Evolutionary conservation across 148 eudicot genomes (phyloP).

Genomic region (Polygonum maritimum): DNA sequence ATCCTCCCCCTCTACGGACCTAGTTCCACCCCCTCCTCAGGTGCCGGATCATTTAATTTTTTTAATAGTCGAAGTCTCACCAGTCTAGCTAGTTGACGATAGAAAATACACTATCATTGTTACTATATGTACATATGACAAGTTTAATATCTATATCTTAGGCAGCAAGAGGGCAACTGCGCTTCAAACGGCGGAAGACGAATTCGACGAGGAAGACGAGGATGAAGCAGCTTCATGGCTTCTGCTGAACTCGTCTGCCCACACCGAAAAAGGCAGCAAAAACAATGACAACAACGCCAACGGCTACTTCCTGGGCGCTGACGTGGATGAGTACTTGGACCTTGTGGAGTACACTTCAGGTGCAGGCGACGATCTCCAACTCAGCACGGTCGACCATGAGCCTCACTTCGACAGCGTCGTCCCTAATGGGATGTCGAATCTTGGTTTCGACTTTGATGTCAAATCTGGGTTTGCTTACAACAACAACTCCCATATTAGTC

Average conservation of each 20-base stretch:
- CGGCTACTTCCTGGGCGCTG: slow-evolving; percentile 41
- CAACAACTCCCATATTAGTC: slow-evolving; percentile 29
- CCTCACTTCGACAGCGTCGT: slow-evolving; percentile 5
- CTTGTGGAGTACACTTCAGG: slow-evolving; percentile 48
- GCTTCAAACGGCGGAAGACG: slow-evolving; percentile 11
- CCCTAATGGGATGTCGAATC: slow-evolving; percentile 23
- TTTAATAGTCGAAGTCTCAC: too few relatives aligned
- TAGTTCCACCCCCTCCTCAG: slow-evolving; percentile 15
- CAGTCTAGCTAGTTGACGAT: too few relatives aligned
- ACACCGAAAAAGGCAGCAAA: slow-evolving; percentile 14
- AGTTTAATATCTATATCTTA: neutral
- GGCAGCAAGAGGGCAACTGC: slow-evolving; percentile 10
- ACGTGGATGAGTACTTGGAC: slow-evolving; percentile 61
- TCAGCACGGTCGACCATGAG: slow-evolving; percentile 19
- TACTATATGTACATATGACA: neutral
- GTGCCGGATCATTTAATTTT: neutral
- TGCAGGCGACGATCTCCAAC: slow-evolving; percentile 24
- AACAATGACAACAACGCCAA: slow-evolving; percentile 14
- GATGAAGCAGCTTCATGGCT: slow-evolving; percentile 87
- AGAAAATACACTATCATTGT: too few relatives aligned
- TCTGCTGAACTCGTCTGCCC: slow-evolving; percentile 48
- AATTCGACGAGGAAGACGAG: slow-evolving; percentile 49
- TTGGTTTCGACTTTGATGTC: slow-evolving; percentile 54
- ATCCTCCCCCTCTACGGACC: slow-evolving; percentile 26
- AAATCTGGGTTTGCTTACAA: slow-evolving; percentile 38